Conservation (phyloP, 257 asterid genomes). For the Buddleja alternifolia region DNA sequence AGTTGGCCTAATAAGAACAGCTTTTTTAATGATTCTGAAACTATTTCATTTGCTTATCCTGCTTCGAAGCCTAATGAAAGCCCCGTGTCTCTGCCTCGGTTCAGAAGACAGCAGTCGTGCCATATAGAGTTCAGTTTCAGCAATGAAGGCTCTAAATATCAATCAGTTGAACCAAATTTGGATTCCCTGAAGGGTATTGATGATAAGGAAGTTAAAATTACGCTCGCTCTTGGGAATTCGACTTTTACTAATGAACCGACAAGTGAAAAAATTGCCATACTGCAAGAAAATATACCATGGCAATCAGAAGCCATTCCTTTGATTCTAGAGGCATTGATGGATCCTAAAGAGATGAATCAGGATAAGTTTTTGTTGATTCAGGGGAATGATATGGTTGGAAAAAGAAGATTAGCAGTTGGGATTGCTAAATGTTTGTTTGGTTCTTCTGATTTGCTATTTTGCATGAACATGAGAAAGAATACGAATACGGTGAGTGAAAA, state of each 20-base stretch:
- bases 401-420: constrained; percentile 58
- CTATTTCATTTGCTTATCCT: constrained; percentile 51
- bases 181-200: constrained; percentile 62
- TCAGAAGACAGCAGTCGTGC: constrained; percentile 79
- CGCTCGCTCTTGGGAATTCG: constrained; percentile 73
- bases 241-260: constrained; percentile 27
- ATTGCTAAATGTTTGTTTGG: constrained; percentile 58
- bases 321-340: constrained; percentile 46
- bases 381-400: constrained; percentile 70
- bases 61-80: constrained; percentile 41
- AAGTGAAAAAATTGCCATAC: constrained; percentile 13
- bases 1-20: constrained; percentile 48
- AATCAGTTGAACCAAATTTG: constrained; percentile 44
- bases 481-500: constrained; percentile 15
- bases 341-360: constrained; percentile 20
- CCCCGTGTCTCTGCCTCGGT: constrained; percentile 54
- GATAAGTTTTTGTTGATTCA: constrained; percentile 56
- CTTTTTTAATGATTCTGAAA: constrained; percentile 45
- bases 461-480: constrained; percentile 48
- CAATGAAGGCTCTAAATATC: constrained; percentile 39
- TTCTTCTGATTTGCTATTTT: constrained; percentile 53
- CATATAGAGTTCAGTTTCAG: constrained; percentile 71
- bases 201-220: constrained; percentile 63
- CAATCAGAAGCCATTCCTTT: constrained; percentile 52
- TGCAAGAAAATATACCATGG: constrained; percentile 79